A percentile compares a stretch with the other conserved stretches of the same genome.
Evolutionary conservation across 305 asterid genomes (phyloP).

Genomic region (Plantago lanceolata): DNA sequence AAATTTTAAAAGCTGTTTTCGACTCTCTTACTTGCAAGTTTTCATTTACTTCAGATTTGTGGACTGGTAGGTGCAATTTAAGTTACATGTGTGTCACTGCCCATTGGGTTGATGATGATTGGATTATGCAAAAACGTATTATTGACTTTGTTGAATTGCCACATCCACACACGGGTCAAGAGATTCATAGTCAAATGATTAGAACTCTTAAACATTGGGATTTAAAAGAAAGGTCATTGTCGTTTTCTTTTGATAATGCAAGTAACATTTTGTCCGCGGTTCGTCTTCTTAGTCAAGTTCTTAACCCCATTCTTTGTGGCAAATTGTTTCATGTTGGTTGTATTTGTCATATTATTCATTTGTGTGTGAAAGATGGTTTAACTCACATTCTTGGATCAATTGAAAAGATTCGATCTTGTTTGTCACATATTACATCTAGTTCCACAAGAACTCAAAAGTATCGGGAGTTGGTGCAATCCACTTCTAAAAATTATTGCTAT

Average conservation of each 20-base stretch:
- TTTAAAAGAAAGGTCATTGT: background rate
- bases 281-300: background rate
- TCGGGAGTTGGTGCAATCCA: background rate
- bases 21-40: background rate
- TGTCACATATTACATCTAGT: background rate
- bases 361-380: background rate
- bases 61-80: background rate
- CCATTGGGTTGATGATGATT: constrained; percentile 3
- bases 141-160: background rate
- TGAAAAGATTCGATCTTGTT: background rate
- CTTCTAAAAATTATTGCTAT: background rate
- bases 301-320: background rate
- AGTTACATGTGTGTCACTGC: constrained; percentile 1
- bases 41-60: background rate
- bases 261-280: background rate
- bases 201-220: background rate
- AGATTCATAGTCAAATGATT: background rate
- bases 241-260: background rate
- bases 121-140: constrained; percentile 1
- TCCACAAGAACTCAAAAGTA: background rate
- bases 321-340: constrained; percentile 1
- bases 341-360: constrained; percentile 4
- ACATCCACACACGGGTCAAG: background rate
- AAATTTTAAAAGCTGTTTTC: background rate
- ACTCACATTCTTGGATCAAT: background rate